Evolutionary conservation across 139 green algal species (phyloP), one percentile per base, ranked within the genome.

Genomic region (Chlamydomonas sp.): DNA sequence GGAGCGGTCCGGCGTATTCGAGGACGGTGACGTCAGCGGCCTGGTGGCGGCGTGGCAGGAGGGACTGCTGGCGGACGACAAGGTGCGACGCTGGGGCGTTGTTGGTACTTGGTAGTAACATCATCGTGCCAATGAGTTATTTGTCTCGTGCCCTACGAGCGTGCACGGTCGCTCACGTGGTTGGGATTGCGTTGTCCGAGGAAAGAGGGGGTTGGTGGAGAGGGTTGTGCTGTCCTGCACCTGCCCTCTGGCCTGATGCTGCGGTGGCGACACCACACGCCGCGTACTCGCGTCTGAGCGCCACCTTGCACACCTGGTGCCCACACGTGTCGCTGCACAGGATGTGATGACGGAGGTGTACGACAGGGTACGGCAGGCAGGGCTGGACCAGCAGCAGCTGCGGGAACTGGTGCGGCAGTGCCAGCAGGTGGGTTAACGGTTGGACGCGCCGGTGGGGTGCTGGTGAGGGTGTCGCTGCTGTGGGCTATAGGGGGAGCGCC

Each of bases 21-120:
- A 72, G 0, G 89, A 92, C 60, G 62, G 64, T 57, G 85, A 88
- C 83, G 85, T 92, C 7, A 75, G 78, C 66, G 67, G 71, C 72
- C 80, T 88, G 67, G 75, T 92, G 80, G 69, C 78, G 68, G 59
- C 58, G 6, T 92, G 89, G 89, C 68, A 82, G 67, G 80, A 90
- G 80, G 89, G 85, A 20, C 80, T 92, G 57, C 49, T 90, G 61
- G 49, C 9, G 16, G 85, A 73, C 2, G 89, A 92, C 14, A 57
- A 92, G 89, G 89, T 90, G 61, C 1, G 86, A 3, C 8, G 4
- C 5, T 67, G 57, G 0, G 49, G 5, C 16, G 1, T 8, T 63
- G 66, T 63, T 71, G 66, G 31, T 12, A 78, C 59, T 7, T 8
- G 4, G n/a, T 18, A 61, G 72, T 10, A 78, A 60, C 72, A 3